Evolutionary conservation across 106 monocot species (phyloP), one percentile per base, ranked within the genome.

Genomic region (Dioscorea alata): DNA sequence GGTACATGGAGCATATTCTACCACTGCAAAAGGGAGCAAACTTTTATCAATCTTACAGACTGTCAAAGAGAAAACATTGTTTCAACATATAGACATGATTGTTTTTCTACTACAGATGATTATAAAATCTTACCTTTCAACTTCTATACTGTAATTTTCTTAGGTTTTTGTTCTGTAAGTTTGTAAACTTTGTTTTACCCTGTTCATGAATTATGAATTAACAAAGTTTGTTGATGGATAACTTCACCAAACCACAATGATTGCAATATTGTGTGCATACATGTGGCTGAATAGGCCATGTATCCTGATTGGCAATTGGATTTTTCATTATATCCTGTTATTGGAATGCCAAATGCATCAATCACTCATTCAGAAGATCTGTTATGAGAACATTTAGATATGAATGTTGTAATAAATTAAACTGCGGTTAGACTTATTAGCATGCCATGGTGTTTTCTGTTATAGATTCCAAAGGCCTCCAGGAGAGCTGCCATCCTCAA

Each of bases 391-490:
- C 19, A 56, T 18, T 15, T 56, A 56, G 8, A 19, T 18, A 4
- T 2, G 1, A 56, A 2, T 6, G 19, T 56, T 56, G 1, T 56
- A 19, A 56, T 15, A 18, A 18, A 16, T 56, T 5, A 8, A 16
- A 56, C 54, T 56, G 54, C 0, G 16, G n/a, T n/a, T n/a, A 19
- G 4, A 56, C 15, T 56, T 4, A 56, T 6, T 56, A 19, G 12
- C 24, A 13, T 64, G 33, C 64, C 31, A 13, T 34, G 16, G 15
- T 35, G 17, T 7, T 64, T 64, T 33, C 24, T 34, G 18, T 64
- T 74, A 20, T 75, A 92, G 88, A 66, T 92, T 88, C 75, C 92
- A 88, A 73, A 85, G 92, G 70, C 92, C 92, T 64, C 83, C 92
- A 35, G 92, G 85, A 50, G 72, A 74, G 13, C 57, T 92, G 32